A percentile compares a stretch with the other conserved stretches of the same genome.
Evolutionary conservation across 257 asterid genomes (phyloP).

Genomic region (Solanum rostratum): DNA sequence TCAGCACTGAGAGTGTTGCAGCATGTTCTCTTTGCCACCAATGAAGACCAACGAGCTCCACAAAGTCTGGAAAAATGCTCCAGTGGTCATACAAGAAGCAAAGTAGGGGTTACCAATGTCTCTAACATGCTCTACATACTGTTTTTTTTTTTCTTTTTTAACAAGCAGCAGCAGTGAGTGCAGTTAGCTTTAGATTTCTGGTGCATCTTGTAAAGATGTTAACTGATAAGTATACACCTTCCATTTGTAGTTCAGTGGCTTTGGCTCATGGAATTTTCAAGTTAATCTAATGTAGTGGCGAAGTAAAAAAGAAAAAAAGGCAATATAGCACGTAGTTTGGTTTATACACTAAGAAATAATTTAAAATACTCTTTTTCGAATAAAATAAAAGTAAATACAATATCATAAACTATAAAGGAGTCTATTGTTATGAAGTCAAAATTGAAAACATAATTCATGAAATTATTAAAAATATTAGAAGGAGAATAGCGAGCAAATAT

Average conservation of each 20-base stretch:
- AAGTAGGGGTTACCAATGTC: neutral
- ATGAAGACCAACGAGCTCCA: constrained; percentile 20
- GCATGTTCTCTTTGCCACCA: constrained; percentile 64
- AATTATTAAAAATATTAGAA: too few species aligned
- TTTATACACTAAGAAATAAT: too few species aligned
- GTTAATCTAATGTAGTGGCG: neutral
- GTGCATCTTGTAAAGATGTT: neutral
- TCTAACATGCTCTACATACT: neutral
- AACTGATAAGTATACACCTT: neutral
- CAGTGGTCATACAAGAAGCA: constrained; percentile 20
- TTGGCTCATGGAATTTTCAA: neutral
- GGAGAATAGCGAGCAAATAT: too few species aligned
- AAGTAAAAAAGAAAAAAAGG: too few species aligned
- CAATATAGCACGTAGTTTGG: too few species aligned
- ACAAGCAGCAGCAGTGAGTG: neutral
- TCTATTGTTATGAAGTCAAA: too few species aligned
- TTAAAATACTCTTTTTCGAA: too few species aligned
- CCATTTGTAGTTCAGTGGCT: neutral
- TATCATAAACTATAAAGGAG: too few species aligned
- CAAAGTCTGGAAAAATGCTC: constrained; percentile 21
- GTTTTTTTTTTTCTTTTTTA: neutral
- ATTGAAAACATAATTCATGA: too few species aligned
- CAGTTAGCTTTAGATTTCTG: neutral
- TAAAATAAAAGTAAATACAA: too few species aligned
- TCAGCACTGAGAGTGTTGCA: constrained; percentile 51